Conservation (phyloP, 116 monocot species). For the Zostera marina region DNA sequence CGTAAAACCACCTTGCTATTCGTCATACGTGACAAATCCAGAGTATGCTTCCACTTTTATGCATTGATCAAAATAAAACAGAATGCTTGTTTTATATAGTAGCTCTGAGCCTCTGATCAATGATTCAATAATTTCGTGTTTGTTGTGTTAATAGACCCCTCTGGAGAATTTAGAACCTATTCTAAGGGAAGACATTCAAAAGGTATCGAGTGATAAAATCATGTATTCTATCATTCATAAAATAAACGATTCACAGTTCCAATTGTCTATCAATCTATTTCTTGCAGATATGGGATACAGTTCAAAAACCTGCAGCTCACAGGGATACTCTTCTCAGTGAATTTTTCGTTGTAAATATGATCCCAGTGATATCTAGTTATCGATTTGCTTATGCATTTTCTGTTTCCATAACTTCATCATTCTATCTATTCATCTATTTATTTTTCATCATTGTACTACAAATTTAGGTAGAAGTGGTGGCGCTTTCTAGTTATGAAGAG, state of each 20-base stretch:
- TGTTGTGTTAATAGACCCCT: constrained; percentile 49
- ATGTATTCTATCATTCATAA: constrained; percentile 4
- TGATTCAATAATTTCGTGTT: background rate
- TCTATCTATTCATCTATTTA: background rate
- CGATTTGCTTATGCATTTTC: background rate
- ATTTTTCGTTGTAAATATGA: constrained; percentile 75
- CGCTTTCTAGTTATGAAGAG: constrained; percentile 88
- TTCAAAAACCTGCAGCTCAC: constrained; percentile 74
- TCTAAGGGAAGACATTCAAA: constrained; percentile 95
- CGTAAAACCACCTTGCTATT: constrained; percentile 88
- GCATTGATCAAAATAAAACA: background rate
- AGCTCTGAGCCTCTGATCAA: no score
- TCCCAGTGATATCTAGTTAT: background rate
- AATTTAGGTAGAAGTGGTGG: constrained; percentile 72
- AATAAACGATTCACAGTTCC: no score
- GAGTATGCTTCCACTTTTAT: constrained; percentile 17
- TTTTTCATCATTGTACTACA: background rate
- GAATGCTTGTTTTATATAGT: background rate
- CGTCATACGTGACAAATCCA: constrained; percentile 95
- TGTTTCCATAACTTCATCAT: background rate
- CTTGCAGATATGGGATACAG: constrained; percentile 80
- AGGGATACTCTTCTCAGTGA: constrained; percentile 80
- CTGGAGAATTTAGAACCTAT: constrained; percentile 84
- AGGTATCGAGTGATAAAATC: constrained; percentile 26
- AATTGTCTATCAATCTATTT: background rate